phyloP scores from a whole-genome alignment of 805 yeast genomes.

The Pichia pseudocactophila region DNA sequence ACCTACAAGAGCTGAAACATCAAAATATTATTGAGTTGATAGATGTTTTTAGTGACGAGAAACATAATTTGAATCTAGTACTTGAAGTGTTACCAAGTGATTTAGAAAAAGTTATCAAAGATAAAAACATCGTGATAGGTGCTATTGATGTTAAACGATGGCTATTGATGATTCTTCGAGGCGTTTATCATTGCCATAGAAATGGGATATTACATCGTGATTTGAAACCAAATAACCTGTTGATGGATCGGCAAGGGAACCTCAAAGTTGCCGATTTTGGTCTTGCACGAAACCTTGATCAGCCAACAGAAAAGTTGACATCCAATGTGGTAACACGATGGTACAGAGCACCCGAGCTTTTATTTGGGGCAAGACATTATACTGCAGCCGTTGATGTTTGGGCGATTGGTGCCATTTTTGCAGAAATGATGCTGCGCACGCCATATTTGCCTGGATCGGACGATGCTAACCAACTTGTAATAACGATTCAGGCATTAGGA shows the following conservation, averaged over 20 bases:
- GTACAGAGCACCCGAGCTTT: conserved; percentile 94
- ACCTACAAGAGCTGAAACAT: conserved; percentile 72
- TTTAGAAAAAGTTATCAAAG: conserved; percentile 81
- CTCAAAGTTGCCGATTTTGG: conserved; percentile 97
- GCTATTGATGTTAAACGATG: conserved; percentile 88
- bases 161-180: conserved; percentile 90
- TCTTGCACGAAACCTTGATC: conserved; percentile 75
- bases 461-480: conserved; percentile 81
- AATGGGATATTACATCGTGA: conserved; percentile 87
- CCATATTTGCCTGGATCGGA: conserved; percentile 93
- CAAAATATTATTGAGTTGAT: conserved; percentile 77
- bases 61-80: conserved; percentile 69
- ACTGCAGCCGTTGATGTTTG: conserved; percentile 87
- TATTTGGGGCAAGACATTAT: conserved; percentile 83
- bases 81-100: conserved; percentile 90
- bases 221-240: conserved; percentile 83
- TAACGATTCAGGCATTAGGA: conserved; percentile 92
- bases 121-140: conserved; percentile 62
- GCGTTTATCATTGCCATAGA: conserved; percentile 92
- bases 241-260: conserved; percentile 80
- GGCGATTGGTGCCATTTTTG: conserved; percentile 96
- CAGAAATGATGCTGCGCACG: conserved; percentile 88
- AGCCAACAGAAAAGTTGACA: conserved; percentile 69
- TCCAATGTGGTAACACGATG: conserved; percentile 95
- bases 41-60: conserved; percentile 69